Base-by-base conservation (phyloP, 306 rosid species). In the Cucurbita pepo region DNA sequence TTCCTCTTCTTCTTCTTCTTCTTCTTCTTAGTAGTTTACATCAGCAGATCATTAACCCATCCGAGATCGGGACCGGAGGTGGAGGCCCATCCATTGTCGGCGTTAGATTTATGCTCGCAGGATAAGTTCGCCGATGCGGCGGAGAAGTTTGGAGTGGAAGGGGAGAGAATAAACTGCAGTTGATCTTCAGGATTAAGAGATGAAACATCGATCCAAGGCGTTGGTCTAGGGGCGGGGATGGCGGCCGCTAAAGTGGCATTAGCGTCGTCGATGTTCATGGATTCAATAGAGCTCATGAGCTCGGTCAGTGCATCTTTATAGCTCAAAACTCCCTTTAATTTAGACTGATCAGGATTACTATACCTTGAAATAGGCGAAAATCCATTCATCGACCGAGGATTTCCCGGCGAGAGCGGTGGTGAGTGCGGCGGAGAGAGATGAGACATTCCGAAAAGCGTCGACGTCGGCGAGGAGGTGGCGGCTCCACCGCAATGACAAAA, bases 31-130 rank as follows among this genome's bases (percentile, higher is more conserved):
- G 50, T 69, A 37, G 18, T 79, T 53, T 89, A 90, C 96, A 81
- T 90, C 73, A 94, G 79, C 63, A 94, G 86, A 11, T 94, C 98
- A 73, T 94, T 86, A 21, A 94, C 90, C 98, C 98, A 94, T 19
- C 92, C 96, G 8, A 94, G 82, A 87, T 94, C 98, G 0, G 91
- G 98, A 65, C 63, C 80, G 3, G 83, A 62, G 22, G 40, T n/a
- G 65, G 81, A 76, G 25, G 59, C 53, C 47, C 75, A 70, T 0
- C 77, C 85, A 77, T 76, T 79, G 12, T 76, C 87, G 25, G 43
- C 76, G 54, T 40, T 77, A 38, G 16, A 60, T 11, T 48, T 69
- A 16, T 48, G 70, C 8, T 77, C 61, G 36, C 73, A 43, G 56
- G 77, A 71, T 45, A 73, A 75, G 4, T 61, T 82, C 45, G 9